Base-by-base conservation (phyloP, 805 yeast genomes). In the Zygoascus ofunaensis region DNA sequence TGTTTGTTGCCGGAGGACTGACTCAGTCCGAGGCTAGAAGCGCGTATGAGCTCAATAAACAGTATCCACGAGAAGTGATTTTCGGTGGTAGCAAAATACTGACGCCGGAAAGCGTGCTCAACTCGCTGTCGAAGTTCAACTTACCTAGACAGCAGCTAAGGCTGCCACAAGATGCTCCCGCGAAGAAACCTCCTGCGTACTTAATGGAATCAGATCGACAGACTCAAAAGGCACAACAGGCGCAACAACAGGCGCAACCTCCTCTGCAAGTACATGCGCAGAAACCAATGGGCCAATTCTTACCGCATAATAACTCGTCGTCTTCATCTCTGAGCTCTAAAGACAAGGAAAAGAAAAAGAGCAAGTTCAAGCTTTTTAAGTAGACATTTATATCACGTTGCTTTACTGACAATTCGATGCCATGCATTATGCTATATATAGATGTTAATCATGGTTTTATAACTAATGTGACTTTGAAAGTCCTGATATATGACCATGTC, bases 1-100 rank as follows among this genome's bases (percentile, higher is more conserved):
- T 87, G 45, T 92, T 79, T 57, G 74, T 87, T 22, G 82, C 94
- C 1, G 99, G 99, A 19, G 98, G 97, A 5, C 63, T 84, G 18
- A 86, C 97, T 0, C 76, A 81, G 52, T 74, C 89, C 2, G 99
- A 92, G 61, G 66, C 82, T 23, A 74, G 90, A 49, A 73, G 85
- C 10, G 79, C 80, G 3, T 80, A 84, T 54, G 90, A 85, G 50
- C 69, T 87, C 39, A 74, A 86, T 5, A 62, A 66, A 15, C 61
- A 71, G 37, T 69, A 76, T 46, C 55, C 54, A 15, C 80, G 77
- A 57, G 95, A 87, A 49, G 73, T 92, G 15, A 76, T 81, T 48
- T 65, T 90, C 46, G 97, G 97, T 0, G 78, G 89, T 12, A 94
- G 84, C 58, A 78, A 81, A 43, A 62, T 86, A 1, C 64, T 85